phyloP scores from a whole-genome alignment of 257 asterid species.

The Ilex aquifolium region DNA sequence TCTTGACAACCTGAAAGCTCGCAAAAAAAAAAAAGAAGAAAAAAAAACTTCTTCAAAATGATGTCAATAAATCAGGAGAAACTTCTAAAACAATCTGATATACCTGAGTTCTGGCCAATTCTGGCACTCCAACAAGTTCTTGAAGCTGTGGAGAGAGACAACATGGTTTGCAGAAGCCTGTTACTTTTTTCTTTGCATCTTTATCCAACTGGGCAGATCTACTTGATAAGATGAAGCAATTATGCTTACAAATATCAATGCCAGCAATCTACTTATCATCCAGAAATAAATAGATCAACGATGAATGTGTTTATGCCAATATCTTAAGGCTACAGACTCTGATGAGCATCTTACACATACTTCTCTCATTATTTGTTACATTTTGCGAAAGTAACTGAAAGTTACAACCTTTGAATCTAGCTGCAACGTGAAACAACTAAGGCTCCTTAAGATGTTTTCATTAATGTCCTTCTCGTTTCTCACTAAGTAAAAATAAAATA shows the following conservation, averaged over 20 bases:
- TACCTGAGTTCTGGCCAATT: constrained; percentile 46
- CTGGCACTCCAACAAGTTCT: constrained; percentile 34
- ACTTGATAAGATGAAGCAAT: constrained; percentile 7
- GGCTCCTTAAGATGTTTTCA: too few species aligned
- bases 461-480: too few species aligned
- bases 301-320: too few species aligned
- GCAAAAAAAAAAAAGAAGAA: not conserved
- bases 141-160: constrained; percentile 49
- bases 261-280: not conserved
- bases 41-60: too few species aligned
- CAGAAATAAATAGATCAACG: not conserved
- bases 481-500: too few species aligned
- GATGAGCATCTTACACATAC: too few species aligned
- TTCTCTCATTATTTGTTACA: too few species aligned
- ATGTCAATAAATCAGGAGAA: not conserved
- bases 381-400: too few species aligned
- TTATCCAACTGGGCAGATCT: constrained; percentile 19
- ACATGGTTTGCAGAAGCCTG: constrained; percentile 35
- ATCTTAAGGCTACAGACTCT: too few species aligned
- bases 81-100: not conserved
- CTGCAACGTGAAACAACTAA: too few species aligned
- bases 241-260: not conserved
- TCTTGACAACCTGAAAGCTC: constrained; percentile 32
- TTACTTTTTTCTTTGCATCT: constrained; percentile 24
- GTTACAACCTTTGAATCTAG: too few species aligned